These are phyloP conservation scores for Backusella tuberculispora DNA, from an alignment of 192 early-diverging fungal genomes.

Conservation along the genomic window DNA sequence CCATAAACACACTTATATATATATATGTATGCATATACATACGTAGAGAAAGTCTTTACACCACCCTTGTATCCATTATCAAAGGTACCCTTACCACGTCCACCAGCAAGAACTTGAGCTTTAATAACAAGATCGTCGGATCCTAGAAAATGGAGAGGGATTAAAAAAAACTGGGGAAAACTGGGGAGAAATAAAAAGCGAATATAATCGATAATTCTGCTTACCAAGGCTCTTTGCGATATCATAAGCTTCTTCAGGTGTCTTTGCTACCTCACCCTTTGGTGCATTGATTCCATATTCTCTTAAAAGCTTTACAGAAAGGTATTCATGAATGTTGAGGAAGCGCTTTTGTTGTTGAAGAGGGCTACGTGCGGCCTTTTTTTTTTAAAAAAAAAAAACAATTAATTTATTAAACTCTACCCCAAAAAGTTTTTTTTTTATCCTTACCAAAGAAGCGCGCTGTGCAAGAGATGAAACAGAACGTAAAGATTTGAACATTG, in stretches of 20 bases:
- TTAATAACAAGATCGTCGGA: slow-evolving; percentile 44
- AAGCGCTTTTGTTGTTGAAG: slow-evolving; percentile 71
- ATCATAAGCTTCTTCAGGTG: slow-evolving; percentile 86
- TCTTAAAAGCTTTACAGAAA: slow-evolving; percentile 89
- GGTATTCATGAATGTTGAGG: slow-evolving; percentile 98
- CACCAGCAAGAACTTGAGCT: slow-evolving; percentile 92
- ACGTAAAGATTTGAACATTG: slow-evolving; percentile 39
- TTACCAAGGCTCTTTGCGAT: slow-evolving; percentile 81
- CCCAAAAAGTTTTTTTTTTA: background rate
- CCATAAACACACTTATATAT: background rate
- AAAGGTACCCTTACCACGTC: slow-evolving; percentile 98
- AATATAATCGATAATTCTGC: slow-evolving; percentile 6
- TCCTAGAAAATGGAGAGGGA: slow-evolving; percentile 16
- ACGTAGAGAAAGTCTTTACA: slow-evolving; percentile 77
- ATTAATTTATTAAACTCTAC: background rate
- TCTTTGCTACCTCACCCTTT: slow-evolving; percentile 84
- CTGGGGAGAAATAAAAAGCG: background rate
- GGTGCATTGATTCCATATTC: slow-evolving; percentile 94
- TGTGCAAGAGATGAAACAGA: slow-evolving; percentile 32
- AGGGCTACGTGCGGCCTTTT: slow-evolving; percentile 31
- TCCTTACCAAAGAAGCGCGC: slow-evolving; percentile 36
- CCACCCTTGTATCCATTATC: slow-evolving; percentile 96
- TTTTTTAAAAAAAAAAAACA: background rate
- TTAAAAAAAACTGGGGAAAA: slow-evolving; percentile 12
- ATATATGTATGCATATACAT: too few relatives aligned